Conservation (phyloP, 345 rosid genomes). For the Combretum micranthum region DNA sequence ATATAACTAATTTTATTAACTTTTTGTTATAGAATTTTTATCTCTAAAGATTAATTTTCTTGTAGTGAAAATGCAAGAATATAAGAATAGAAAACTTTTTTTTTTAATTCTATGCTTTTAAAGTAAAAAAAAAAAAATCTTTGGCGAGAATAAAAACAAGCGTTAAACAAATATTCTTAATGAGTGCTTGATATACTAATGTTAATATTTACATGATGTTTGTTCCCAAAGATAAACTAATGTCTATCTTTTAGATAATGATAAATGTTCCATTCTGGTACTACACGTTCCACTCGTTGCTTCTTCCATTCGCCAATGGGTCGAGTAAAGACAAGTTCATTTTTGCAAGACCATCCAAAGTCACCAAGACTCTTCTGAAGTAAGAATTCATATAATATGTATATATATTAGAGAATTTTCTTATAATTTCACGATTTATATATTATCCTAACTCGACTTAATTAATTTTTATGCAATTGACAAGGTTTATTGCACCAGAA, state of each 20-base stretch:
- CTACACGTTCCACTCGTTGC: slow-evolving; percentile 33
- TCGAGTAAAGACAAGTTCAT: slow-evolving; percentile 23
- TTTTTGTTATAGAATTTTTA: too few relatives aligned
- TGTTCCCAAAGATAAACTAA: too few relatives aligned
- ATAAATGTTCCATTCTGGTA: slow-evolving; percentile 57
- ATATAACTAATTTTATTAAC: too few relatives aligned
- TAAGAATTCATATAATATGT: slow-evolving; percentile 15
- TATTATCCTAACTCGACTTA: not conserved
- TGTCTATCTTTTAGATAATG: slow-evolving; percentile 32
- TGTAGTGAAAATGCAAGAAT: too few relatives aligned
- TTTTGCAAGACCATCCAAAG: slow-evolving; percentile 39
- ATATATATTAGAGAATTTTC: not conserved
- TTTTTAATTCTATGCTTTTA: too few relatives aligned
- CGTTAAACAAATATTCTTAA: too few relatives aligned
- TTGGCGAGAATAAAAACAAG: too few relatives aligned
- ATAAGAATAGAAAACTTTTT: too few relatives aligned
- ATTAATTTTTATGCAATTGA: not conserved
- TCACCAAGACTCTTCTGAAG: slow-evolving; percentile 48
- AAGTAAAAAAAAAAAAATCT: too few relatives aligned
- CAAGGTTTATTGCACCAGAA: slow-evolving; percentile 45
- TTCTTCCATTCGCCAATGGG: slow-evolving; percentile 18
- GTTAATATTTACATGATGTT: too few relatives aligned
- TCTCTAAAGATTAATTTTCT: too few relatives aligned
- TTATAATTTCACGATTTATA: not conserved
- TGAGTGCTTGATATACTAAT: too few relatives aligned